A percentile compares a stretch with the other conserved stretches of the same genome.
Evolutionary conservation across 345 rosid species (phyloP).

Genomic region (Alliaria petiolata): DNA sequence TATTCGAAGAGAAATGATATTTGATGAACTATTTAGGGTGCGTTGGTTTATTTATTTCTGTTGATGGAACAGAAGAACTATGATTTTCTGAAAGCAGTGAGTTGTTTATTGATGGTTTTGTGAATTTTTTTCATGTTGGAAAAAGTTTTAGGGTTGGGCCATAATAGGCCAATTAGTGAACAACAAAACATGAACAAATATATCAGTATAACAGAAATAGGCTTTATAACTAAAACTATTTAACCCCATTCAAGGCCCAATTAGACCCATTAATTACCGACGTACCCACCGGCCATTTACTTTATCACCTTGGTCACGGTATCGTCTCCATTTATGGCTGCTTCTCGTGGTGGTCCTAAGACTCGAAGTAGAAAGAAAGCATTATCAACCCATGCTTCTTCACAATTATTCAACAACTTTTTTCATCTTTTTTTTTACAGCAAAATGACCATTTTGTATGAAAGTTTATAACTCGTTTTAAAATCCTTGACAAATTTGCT

Average conservation of each 20-base stretch:
- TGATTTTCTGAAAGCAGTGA: no score
- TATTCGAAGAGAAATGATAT: background rate
- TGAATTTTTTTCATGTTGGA: no score
- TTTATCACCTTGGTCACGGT: background rate
- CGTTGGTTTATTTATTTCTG: background rate
- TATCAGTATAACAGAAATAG: background rate
- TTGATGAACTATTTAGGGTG: background rate
- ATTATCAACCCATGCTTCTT: constrained; percentile 13
- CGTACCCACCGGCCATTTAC: constrained; percentile 5
- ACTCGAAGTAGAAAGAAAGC: constrained; percentile 2
- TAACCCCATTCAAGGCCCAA: background rate
- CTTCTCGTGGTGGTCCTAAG: constrained; percentile 26
- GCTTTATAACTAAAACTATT: background rate
- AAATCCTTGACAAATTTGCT: background rate
- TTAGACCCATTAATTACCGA: constrained; percentile 16
- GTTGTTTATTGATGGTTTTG: background rate
- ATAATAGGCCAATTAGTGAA: background rate
- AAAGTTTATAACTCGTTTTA: background rate
- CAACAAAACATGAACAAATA: background rate
- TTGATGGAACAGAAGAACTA: background rate
- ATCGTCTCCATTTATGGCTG: constrained; percentile 5
- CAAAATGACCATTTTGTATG: background rate
- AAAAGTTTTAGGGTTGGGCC: background rate
- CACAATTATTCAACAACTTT: background rate
- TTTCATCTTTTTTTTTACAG: background rate